These are phyloP conservation scores for Scleroderma bovista DNA, from an alignment of 768 basidiomycete genomes.

Conservation along the genomic window DNA sequence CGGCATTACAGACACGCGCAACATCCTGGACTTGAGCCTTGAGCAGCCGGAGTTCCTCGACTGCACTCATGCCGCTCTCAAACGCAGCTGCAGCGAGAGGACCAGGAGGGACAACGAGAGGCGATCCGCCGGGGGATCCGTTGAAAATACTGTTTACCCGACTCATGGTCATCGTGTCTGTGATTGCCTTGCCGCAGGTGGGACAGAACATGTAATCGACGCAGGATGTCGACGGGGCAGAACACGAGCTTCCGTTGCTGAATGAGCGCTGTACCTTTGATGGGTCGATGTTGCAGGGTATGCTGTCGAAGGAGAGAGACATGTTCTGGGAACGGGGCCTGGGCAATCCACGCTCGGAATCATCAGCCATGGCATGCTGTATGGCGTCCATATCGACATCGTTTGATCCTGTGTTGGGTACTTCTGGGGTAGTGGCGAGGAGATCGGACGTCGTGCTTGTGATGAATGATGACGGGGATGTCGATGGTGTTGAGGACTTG, in stretches of 20 bases:
- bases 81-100: constrained; percentile 50
- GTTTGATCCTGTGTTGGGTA: constrained; percentile 4
- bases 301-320: constrained; percentile 49
- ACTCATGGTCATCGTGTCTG: constrained; percentile 37
- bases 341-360: constrained; percentile 10
- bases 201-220: constrained; percentile 43
- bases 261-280: constrained; percentile 26
- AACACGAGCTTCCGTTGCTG: constrained; percentile 30
- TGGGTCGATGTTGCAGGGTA: constrained; percentile 35
- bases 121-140: constrained; percentile 27
- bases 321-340: constrained; percentile 34
- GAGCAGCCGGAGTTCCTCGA: constrained; percentile 71
- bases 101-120: constrained; percentile 49
- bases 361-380: constrained; percentile 19
- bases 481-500: constrained; percentile 19
- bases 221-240: constrained; percentile 42
- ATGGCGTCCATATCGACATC: constrained; percentile 28
- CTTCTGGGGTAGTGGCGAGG: constrained; percentile 1
- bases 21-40: constrained; percentile 84
- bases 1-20: constrained; percentile 75
- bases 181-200: constrained; percentile 48
- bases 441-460: constrained; percentile 14
- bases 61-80: constrained; percentile 60
- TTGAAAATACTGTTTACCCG: constrained; percentile 20
- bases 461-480: neutral